Base-by-base conservation (phyloP, 495 filamentous ascomycete species). In the Tuber magnatum region DNA sequence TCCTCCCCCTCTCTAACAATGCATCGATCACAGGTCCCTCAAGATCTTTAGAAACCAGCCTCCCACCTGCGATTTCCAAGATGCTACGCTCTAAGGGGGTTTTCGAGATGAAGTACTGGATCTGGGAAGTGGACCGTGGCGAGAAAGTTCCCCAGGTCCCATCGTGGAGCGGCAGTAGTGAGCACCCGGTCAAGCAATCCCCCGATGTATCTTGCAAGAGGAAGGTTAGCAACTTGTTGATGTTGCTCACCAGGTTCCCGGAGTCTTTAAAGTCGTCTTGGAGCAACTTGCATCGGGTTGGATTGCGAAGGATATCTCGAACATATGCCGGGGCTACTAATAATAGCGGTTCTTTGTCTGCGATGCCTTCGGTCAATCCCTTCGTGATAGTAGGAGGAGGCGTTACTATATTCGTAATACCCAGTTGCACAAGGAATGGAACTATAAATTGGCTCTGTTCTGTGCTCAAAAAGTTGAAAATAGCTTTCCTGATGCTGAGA, bases 401-500 rank as follows among this genome's bases (percentile, higher is more conserved):
- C 9, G 61, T 72, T 69, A 75, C 77, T 51, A 79, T 79, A 69
- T 79, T 41, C n/a, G 40, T 20, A 38, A 71, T 16, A 6, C 70
- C 73, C 41, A 79, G 43, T 48, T 40, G 77, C 24, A 72, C 35
- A 61, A 79, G 76, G 7, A 79, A 70, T 7, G 70, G 56, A 24
- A 79, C 28, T 22, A 79, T 35, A n/a, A 79, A 75, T 16, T 48
- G 9, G 35, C 77, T 79, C 41, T 68, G 35, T 5, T 9, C 3
- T 38, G 42, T 8, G 12, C 72, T 69, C 65, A 79, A 40, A 38
- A 79, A 73, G 42, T 79, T 56, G 61, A 79, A 79, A 44, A 46
- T 73, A 22, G 70, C 70, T 22, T 35, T 35, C 32, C 42, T 69
- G 61, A 79, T 72, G 38, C 51, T 68, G 18, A 79, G 32, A 65